These are phyloP conservation scores for Irpex lacteus DNA, from an alignment of 1,284 basidiomycete species.

Conservation along the genomic window DNA sequence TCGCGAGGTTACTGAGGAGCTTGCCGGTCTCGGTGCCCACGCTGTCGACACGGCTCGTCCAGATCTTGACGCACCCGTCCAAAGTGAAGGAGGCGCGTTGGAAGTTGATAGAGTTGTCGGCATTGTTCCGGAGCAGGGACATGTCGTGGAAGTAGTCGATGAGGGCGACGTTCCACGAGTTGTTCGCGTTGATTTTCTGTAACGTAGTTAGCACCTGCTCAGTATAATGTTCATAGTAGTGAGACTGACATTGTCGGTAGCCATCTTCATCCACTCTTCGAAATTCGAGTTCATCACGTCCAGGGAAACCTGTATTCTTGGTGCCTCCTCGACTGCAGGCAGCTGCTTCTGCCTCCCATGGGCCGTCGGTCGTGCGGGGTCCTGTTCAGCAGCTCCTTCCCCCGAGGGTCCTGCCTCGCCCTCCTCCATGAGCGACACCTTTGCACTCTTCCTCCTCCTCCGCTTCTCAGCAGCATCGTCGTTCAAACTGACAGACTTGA, in stretches of 20 bases:
- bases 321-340: slow-evolving; percentile 57
- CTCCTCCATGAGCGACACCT: slow-evolving; percentile 43
- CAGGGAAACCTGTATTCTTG: slow-evolving; percentile 57
- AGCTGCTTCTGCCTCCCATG: slow-evolving; percentile 58
- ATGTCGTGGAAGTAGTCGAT: slow-evolving; percentile 99
- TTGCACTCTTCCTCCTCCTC: slow-evolving; percentile 69
- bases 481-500: slow-evolving; percentile 67
- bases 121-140: slow-evolving; percentile 90
- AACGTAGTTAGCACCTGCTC: neutral
- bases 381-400: slow-evolving; percentile 34
- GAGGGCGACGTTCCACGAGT: slow-evolving; percentile 97
- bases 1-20: slow-evolving; percentile 87
- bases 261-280: slow-evolving; percentile 99
- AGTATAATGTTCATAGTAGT: neutral
- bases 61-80: slow-evolving; percentile 99
- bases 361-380: slow-evolving; percentile 37
- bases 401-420: slow-evolving; percentile 52
- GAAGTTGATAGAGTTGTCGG: slow-evolving; percentile 96
- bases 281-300: slow-evolving; percentile 88
- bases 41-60: slow-evolving; percentile 97
- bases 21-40: slow-evolving; percentile 98
- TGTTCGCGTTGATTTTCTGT: slow-evolving; percentile 98
- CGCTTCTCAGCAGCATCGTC: slow-evolving; percentile 81
- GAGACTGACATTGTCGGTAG: slow-evolving; percentile 89
- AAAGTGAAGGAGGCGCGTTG: slow-evolving; percentile 97